Conservation (phyloP, 257 asterid genomes). For the Primulina tabacum region DNA sequence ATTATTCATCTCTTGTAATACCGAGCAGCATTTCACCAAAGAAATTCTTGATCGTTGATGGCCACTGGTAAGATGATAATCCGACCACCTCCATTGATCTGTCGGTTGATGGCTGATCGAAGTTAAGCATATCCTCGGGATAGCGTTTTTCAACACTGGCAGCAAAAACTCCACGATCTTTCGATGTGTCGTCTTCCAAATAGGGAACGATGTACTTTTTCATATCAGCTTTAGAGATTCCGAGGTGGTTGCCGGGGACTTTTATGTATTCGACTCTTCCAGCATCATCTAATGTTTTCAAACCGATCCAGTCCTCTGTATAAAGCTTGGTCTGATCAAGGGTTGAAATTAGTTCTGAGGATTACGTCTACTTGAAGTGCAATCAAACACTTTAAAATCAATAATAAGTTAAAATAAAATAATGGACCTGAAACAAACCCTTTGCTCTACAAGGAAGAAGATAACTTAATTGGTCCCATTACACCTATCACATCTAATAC, state of each 20-base stretch:
- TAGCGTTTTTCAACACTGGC: not conserved
- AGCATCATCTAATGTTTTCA: conserved; percentile 60
- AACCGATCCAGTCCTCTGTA: conserved; percentile 84
- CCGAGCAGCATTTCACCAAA: conserved; percentile 42
- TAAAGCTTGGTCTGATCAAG: conserved; percentile 52
- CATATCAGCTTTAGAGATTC: conserved; percentile 68
- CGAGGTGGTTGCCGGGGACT: conserved; percentile 79
- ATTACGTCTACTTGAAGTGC: not conserved
- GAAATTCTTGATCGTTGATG: conserved; percentile 36
- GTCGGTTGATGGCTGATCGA: conserved; percentile 13
- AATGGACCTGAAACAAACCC: not conserved
- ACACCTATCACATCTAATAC: not conserved
- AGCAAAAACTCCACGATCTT: not conserved
- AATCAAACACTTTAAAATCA: not conserved
- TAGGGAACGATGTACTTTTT: conserved; percentile 64
- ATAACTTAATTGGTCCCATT: not conserved
- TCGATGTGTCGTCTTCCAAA: conserved; percentile 37
- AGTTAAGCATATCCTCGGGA: not conserved
- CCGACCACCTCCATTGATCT: conserved; percentile 22
- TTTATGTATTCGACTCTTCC: conserved; percentile 59
- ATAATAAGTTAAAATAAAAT: not conserved
- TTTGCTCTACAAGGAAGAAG: not conserved
- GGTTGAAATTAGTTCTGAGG: not conserved
- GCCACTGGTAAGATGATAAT: conserved; percentile 37
- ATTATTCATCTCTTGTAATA: conserved; percentile 26